These are phyloP conservation scores for Penicillium sp. DNA, from an alignment of 2,329 filamentous ascomycete species.

Conservation along the genomic window DNA sequence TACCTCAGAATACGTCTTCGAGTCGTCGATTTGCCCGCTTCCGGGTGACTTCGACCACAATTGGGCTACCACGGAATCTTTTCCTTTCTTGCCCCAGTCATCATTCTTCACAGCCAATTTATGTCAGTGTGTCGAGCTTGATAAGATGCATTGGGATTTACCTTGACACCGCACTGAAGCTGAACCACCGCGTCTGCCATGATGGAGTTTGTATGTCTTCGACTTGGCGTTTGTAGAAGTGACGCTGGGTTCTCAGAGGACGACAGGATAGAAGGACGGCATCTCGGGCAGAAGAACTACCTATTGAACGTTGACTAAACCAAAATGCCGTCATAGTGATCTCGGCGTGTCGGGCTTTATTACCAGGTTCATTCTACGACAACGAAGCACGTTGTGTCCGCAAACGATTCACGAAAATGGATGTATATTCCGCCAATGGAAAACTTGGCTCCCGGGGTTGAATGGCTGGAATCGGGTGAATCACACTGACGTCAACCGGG, in stretches of 20 bases:
- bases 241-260: not conserved
- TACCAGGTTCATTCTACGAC: too few species aligned
- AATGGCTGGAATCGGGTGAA: not conserved
- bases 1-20: conserved; percentile 62
- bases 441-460: not conserved
- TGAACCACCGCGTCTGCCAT: conserved; percentile 55
- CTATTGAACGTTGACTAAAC: not conserved
- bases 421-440: not conserved
- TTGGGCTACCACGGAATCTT: conserved; percentile 62
- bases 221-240: too few species aligned
- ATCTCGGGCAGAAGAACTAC: not conserved
- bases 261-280: not conserved
- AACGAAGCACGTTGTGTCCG: not conserved
- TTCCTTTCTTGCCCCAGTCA: conserved; percentile 68
- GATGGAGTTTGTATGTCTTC: conserved; percentile 4
- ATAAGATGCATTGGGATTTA: conserved; percentile 5
- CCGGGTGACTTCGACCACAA: conserved; percentile 65
- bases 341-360: not conserved
- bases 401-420: not conserved
- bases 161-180: conserved; percentile 55
- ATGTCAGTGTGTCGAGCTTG: not conserved
- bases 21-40: conserved; percentile 62
- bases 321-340: conserved; percentile 7
- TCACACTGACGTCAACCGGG: conserved; percentile 14
- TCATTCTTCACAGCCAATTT: conserved; percentile 51